Percentiles rank a stretch among this genome's conserved stretches.
Conservation (phyloP, 164 flowering plant genomes). For the Brasenia schreberi region DNA sequence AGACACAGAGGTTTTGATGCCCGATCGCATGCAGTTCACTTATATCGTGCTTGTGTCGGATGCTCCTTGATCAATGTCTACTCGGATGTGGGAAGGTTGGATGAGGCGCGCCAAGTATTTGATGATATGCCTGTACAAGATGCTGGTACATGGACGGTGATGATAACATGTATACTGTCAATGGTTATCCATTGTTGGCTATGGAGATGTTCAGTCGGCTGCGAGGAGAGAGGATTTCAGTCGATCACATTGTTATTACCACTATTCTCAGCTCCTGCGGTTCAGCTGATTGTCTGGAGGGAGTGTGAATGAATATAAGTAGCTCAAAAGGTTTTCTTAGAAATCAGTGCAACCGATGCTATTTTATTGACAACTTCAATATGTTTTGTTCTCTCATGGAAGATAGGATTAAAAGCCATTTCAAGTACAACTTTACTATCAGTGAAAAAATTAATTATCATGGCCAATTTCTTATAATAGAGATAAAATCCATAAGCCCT, state of each 20-base stretch:
- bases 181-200: slow-evolving; percentile 1
- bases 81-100: slow-evolving; percentile 7
- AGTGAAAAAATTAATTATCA: no score
- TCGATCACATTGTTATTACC: slow-evolving; percentile 7
- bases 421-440: no score
- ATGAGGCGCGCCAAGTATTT: slow-evolving; percentile 7
- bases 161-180: slow-evolving; percentile 10
- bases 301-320: no score
- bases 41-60: slow-evolving; percentile 2
- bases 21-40: no score
- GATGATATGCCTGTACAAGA: slow-evolving; percentile 6
- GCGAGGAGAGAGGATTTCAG: slow-evolving; percentile 6
- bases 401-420: no score
- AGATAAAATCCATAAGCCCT: no score
- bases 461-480: no score
- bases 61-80: slow-evolving; percentile 10
- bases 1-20: no score
- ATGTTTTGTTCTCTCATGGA: no score
- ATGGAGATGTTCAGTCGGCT: slow-evolving; percentile 4
- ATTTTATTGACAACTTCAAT: no score
- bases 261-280: slow-evolving; percentile 6
- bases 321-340: no score
- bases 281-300: slow-evolving; percentile 5
- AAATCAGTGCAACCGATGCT: no score
- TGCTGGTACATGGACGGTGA: slow-evolving; percentile 9